phyloP scores from a whole-genome alignment of 1,139 yeast genomes.

The Kodamaea arcana region DNA sequence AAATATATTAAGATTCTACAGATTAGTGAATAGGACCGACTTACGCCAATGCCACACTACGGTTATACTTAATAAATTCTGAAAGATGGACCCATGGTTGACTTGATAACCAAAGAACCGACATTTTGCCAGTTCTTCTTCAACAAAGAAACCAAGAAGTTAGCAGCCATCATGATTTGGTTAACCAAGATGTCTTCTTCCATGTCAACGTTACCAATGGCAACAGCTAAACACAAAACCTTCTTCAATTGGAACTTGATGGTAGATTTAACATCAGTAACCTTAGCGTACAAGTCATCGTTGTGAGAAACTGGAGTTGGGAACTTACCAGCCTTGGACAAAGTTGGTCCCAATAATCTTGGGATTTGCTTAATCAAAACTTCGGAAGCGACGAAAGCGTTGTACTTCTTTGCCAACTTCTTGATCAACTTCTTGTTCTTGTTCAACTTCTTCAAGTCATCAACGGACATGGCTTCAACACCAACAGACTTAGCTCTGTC shows the following conservation, averaged over 20 bases:
- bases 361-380: conserved; percentile 99
- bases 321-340: conserved; percentile 99
- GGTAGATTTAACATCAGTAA: conserved; percentile 97
- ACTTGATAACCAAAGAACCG: conserved; percentile 98
- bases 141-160: conserved; percentile 98
- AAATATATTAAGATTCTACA: too few species aligned
- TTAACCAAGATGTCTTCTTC: conserved; percentile 93
- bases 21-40: too few species aligned
- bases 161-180: conserved; percentile 98
- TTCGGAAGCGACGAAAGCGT: conserved; percentile 99
- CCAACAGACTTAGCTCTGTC: conserved; percentile 99
- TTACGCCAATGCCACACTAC: too few species aligned
- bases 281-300: conserved; percentile 96
- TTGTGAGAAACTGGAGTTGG: conserved; percentile 99
- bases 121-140: conserved; percentile 99
- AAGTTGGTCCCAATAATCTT: conserved; percentile 99
- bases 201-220: conserved; percentile 99
- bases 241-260: conserved; percentile 99
- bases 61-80: conserved; percentile 99
- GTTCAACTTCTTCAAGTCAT: conserved; percentile 99
- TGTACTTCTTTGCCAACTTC: conserved; percentile 99
- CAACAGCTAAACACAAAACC: conserved; percentile 86
- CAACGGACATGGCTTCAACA: conserved; percentile 99
- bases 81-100: conserved; percentile 99
- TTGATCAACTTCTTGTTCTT: conserved; percentile 99